A percentile compares a stretch with the other conserved stretches of the same genome.
These are phyloP conservation scores for Globisporangium takayamanum DNA, from an alignment of 352 stramenopile genomes.

Conservation along the genomic window DNA sequence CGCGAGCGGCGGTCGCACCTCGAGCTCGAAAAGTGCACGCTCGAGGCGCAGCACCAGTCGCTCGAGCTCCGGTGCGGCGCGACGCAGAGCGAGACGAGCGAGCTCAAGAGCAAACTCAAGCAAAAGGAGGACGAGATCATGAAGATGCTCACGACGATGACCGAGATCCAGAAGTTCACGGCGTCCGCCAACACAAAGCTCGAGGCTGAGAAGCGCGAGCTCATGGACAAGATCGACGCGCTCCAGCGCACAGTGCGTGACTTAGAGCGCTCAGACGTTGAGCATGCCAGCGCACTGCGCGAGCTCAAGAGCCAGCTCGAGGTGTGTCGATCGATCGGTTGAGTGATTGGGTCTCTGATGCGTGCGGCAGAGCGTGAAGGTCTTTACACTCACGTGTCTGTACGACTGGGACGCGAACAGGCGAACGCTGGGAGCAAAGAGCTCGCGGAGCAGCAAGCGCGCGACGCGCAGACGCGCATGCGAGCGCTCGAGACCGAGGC, in stretches of 20 bases:
- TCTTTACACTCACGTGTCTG: neutral
- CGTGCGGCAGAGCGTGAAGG: neutral
- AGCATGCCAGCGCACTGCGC: slow-evolving; percentile 31
- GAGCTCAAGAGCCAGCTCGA: slow-evolving; percentile 47
- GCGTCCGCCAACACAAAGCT: slow-evolving; percentile 53
- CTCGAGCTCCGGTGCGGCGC: slow-evolving; percentile 41
- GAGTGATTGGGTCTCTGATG: too few species aligned
- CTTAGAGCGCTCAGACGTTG: slow-evolving; percentile 45
- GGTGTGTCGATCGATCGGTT: slow-evolving; percentile 14
- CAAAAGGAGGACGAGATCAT: slow-evolving; percentile 67
- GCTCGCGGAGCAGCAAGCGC: slow-evolving; percentile 23
- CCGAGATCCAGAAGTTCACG: slow-evolving; percentile 74
- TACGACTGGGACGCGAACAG: slow-evolving; percentile 14
- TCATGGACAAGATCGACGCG: slow-evolving; percentile 49
- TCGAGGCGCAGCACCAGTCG: slow-evolving; percentile 46
- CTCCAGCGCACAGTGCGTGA: slow-evolving; percentile 44
- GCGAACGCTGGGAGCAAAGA: slow-evolving; percentile 19
- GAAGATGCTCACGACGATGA: slow-evolving; percentile 57
- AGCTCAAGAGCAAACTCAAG: slow-evolving; percentile 55
- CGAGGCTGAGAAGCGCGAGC: slow-evolving; percentile 61
- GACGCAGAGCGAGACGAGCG: slow-evolving; percentile 25
- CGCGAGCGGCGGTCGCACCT: slow-evolving; percentile 41
- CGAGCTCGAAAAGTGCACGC: slow-evolving; percentile 60
- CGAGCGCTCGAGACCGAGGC: slow-evolving; percentile 42
- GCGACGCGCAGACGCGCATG: slow-evolving; percentile 25